Percentiles rank a stretch among this genome's conserved stretches.
phyloP scores from a whole-genome alignment of 192 early-diverging fungal species.

The Coemansia javaensis region DNA sequence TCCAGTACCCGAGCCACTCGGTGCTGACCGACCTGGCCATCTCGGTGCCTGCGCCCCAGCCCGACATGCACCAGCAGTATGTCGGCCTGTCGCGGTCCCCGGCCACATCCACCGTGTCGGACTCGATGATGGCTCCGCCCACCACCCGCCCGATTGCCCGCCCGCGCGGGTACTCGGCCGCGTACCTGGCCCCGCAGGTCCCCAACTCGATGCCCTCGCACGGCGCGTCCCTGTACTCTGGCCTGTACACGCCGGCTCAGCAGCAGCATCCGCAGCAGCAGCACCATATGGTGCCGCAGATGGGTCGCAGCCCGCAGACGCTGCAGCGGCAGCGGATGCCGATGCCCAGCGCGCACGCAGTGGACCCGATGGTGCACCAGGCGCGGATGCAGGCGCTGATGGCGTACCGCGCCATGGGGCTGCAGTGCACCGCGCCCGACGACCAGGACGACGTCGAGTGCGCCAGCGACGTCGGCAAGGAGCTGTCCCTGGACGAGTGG shows the following conservation, averaged over 20 bases:
- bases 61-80: slow-evolving; percentile 8
- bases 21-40: slow-evolving; percentile 23
- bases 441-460: slow-evolving; percentile 8
- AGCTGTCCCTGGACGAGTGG: slow-evolving; percentile 48
- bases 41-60: slow-evolving; percentile 1
- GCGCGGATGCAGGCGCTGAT: slow-evolving; percentile 46
- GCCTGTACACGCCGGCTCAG: slow-evolving; percentile 37
- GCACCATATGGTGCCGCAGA: slow-evolving; percentile 5
- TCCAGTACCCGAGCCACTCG: slow-evolving; percentile 12
- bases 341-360: slow-evolving; percentile 35
- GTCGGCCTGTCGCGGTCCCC: slow-evolving; percentile 35
- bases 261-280: slow-evolving; percentile 26
- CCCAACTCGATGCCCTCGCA: slow-evolving; percentile 1
- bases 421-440: slow-evolving; percentile 46
- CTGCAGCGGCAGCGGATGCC: slow-evolving; percentile 33
- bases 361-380: slow-evolving; percentile 34
- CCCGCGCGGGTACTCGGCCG: slow-evolving; percentile 21
- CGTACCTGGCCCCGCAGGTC: background rate
- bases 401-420: slow-evolving; percentile 48
- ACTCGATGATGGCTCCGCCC: slow-evolving; percentile 13
- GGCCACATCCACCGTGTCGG: slow-evolving; percentile 11
- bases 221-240: slow-evolving; percentile 23
- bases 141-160: slow-evolving; percentile 31
- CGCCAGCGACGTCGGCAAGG: slow-evolving; percentile 7
- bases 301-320: slow-evolving; percentile 10